These are phyloP conservation scores for Rhytidiadelphus loreus DNA, from an alignment of 225 moss, liverwort and hornwort species.

Conservation along the genomic window DNA sequence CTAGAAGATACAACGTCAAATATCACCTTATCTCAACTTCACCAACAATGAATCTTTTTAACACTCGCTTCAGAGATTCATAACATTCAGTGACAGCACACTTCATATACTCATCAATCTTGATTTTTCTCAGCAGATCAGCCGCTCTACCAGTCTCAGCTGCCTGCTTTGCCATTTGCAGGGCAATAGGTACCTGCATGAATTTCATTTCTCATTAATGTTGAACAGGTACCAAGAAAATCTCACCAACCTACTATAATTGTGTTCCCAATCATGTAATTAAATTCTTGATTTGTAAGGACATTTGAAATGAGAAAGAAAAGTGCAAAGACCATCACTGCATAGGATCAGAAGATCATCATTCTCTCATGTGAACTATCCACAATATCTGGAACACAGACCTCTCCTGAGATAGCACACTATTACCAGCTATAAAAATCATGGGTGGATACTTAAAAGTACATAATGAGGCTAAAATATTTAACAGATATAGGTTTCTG, in stretches of 20 bases:
- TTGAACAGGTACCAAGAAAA: background rate
- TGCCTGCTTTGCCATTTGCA: constrained; percentile 88
- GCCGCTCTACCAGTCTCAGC: constrained; percentile 72
- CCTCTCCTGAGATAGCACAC: background rate
- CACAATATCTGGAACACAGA: background rate
- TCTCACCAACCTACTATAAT: background rate
- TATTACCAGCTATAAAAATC: background rate
- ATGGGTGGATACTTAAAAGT: background rate
- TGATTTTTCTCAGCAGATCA: constrained; percentile 72
- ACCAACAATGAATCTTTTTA: constrained; percentile 66
- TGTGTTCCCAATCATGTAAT: background rate
- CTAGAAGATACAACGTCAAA: background rate
- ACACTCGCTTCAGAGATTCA: constrained; percentile 75
- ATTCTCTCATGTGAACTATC: background rate
- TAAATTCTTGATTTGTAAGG: too few species aligned
- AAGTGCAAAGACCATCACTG: background rate
- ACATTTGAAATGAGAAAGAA: background rate
- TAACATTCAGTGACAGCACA: constrained; percentile 93
- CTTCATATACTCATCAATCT: constrained; percentile 83
- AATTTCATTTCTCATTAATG: background rate
- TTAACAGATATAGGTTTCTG: background rate
- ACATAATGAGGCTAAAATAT: background rate
- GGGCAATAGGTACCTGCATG: constrained; percentile 77
- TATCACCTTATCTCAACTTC: constrained; percentile 68
- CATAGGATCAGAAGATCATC: background rate